Evolutionary conservation across 495 filamentous ascomycete species (phyloP).

Genomic region (Podospora pseudoanserina): DNA sequence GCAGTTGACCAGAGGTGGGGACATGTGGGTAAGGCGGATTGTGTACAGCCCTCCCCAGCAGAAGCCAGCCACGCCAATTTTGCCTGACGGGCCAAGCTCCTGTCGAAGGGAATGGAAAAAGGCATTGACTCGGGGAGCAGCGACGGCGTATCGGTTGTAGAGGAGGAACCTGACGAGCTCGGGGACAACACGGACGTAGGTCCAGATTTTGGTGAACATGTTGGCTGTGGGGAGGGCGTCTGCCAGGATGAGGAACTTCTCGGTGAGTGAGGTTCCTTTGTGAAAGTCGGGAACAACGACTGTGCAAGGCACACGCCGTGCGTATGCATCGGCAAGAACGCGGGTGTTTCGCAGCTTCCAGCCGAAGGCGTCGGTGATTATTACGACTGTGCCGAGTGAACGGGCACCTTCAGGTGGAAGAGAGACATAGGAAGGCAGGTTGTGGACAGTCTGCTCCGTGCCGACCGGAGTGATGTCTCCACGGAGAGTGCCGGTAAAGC

Average conservation of each 20-base stretch:
- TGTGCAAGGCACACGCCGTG: constrained; percentile 42
- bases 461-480: constrained; percentile 30
- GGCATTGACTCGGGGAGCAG: constrained; percentile 41
- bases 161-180: constrained; percentile 37
- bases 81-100: constrained; percentile 22
- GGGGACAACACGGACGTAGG: constrained; percentile 9
- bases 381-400: constrained; percentile 49
- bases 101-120: constrained; percentile 48
- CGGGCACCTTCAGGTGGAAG: constrained; percentile 30
- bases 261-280: constrained; percentile 35
- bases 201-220: constrained; percentile 13
- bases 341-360: constrained; percentile 55
- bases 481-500: constrained; percentile 33
- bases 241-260: constrained; percentile 19
- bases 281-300: constrained; percentile 61
- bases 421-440: constrained; percentile 49
- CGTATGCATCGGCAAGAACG: constrained; percentile 51
- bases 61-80: constrained; percentile 52
- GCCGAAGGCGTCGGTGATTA: constrained; percentile 57
- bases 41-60: constrained; percentile 60
- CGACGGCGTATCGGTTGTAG: constrained; percentile 32
- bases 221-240: neutral
- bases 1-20: constrained; percentile 43
- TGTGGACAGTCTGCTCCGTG: constrained; percentile 39
- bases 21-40: constrained; percentile 39